Evolutionary conservation across 805 yeast species (phyloP), one percentile per base, ranked within the genome.

Genomic region (Candida schatavii): DNA sequence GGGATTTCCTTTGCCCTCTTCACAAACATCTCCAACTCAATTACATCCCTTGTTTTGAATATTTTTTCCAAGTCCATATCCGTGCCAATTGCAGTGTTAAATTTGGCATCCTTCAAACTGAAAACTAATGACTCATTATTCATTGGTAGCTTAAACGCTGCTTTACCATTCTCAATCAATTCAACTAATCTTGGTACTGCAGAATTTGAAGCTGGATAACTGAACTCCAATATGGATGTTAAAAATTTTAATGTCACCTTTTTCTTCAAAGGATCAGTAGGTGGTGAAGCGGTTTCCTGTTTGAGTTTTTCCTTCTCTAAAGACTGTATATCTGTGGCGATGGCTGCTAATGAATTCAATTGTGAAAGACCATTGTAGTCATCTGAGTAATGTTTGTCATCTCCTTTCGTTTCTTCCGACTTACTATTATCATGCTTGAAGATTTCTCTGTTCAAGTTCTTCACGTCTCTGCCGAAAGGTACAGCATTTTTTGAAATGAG

Each of bases 101-200:
- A 53, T 18, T 43, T 48, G 35, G 47, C 28, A 39, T 64, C 56
- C 32, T 59, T 50, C 33, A 69, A 45, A 7, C 64, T 64, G 33
- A 66, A 47, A 9, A 20, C 13, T 5, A 38, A 14, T 10, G 29
- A 22, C 4, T 18, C 20, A 18, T 36, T 36, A 14, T 28, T 22
- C 14, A 47, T 50, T 17, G 47, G 39, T 14, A 61, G 43, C 26
- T 77, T 74, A 59, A 90, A 90, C 19, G 90, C 85, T 39, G 74
- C 68, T 41, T 78, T 79, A 13, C 88, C 88, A 56, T 88, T 89
- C 43, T 85, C 86, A 10, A 88, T 52, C n/a, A 90, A 63, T 61
- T 90, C 98, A 22, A 74, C 54, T 30, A 82, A 65, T 0, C 93
- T 83, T 2, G 98, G 98, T 5, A 95, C 84, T 0, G 95, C 84